Evolutionary conservation across 2,329 filamentous ascomycete species (phyloP).

Genomic region (Rhytidhysteron rufulum): DNA sequence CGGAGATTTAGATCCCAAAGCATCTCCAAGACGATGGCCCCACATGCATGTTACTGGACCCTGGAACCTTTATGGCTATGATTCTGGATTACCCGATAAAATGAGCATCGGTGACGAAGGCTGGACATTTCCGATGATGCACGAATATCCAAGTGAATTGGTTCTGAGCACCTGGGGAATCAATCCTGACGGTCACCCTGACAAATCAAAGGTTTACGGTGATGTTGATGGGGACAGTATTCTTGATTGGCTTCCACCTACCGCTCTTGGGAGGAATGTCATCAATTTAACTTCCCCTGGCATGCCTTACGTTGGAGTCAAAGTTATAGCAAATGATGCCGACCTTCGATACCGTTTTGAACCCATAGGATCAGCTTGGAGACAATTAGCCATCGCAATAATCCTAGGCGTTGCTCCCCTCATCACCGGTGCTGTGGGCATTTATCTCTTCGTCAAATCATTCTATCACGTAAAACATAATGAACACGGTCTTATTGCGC

Average conservation of each 20-base stretch:
- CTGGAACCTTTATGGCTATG: slow-evolving; percentile 63
- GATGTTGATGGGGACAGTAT: slow-evolving; percentile 60
- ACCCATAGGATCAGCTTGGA: slow-evolving; percentile 51
- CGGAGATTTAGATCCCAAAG: slow-evolving; percentile 47
- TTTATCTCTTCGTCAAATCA: slow-evolving; percentile 56
- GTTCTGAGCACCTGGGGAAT: slow-evolving; percentile 67
- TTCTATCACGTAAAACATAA: slow-evolving; percentile 65
- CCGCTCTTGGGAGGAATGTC: slow-evolving; percentile 51
- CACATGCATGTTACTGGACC: slow-evolving; percentile 61
- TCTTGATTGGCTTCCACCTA: slow-evolving; percentile 60
- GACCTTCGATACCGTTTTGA: slow-evolving; percentile 49
- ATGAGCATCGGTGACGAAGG: slow-evolving; percentile 48
- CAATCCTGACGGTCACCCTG: slow-evolving; percentile 59
- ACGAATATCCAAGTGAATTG: slow-evolving; percentile 59
- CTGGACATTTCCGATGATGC: slow-evolving; percentile 60
- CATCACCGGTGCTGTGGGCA: slow-evolving; percentile 45
- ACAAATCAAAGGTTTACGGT: slow-evolving; percentile 57
- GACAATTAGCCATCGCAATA: slow-evolving; percentile 53
- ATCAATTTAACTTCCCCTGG: slow-evolving; percentile 60
- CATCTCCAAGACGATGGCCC: slow-evolving; percentile 51
- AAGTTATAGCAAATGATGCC: slow-evolving; percentile 54
- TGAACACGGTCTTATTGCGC: slow-evolving; percentile 52
- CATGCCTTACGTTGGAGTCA: slow-evolving; percentile 54
- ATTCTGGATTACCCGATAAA: slow-evolving; percentile 54
- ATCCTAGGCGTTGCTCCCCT: slow-evolving; percentile 54